Percentiles rank a stretch among this genome's conserved stretches.
Evolutionary conservation across 805 yeast genomes (phyloP).

Genomic region (Blastobotrys terrestris): DNA sequence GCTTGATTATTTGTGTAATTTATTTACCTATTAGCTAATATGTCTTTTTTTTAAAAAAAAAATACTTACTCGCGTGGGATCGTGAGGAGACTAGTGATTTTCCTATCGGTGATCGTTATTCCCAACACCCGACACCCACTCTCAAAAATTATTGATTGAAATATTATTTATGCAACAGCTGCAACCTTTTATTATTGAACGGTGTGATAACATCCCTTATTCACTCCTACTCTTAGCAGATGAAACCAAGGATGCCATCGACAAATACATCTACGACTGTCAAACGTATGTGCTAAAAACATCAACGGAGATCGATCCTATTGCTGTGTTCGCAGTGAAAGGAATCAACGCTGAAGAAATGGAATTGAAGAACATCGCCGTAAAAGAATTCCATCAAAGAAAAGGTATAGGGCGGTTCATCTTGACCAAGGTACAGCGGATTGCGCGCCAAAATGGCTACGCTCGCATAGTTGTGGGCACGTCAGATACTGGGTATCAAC

Average conservation of each 20-base stretch:
- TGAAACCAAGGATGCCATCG: conserved; percentile 3
- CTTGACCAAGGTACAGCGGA: background rate
- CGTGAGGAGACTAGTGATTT: too few species aligned
- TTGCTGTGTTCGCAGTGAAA: conserved; percentile 3
- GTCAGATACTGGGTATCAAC: conserved; percentile 5
- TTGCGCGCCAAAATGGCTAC: background rate
- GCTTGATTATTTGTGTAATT: background rate
- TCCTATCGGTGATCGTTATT: too few species aligned
- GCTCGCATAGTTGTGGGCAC: background rate
- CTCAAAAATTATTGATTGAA: too few species aligned
- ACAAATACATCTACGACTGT: conserved; percentile 3
- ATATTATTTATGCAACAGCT: too few species aligned
- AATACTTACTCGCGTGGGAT: too few species aligned
- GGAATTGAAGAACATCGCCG: conserved; percentile 5
- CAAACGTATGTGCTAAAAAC: background rate
- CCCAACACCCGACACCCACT: too few species aligned
- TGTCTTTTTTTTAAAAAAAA: background rate
- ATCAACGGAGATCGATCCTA: background rate
- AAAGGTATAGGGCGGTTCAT: conserved; percentile 1
- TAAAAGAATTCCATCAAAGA: background rate
- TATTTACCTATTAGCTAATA: background rate
- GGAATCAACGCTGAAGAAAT: background rate
- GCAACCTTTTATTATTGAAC: background rate
- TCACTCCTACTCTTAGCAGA: conserved; percentile 1
- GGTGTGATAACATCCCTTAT: background rate